Evolutionary conservation across 768 basidiomycete genomes (phyloP), one percentile per base, ranked within the genome.

Genomic region (Filobasidium wieringae): DNA sequence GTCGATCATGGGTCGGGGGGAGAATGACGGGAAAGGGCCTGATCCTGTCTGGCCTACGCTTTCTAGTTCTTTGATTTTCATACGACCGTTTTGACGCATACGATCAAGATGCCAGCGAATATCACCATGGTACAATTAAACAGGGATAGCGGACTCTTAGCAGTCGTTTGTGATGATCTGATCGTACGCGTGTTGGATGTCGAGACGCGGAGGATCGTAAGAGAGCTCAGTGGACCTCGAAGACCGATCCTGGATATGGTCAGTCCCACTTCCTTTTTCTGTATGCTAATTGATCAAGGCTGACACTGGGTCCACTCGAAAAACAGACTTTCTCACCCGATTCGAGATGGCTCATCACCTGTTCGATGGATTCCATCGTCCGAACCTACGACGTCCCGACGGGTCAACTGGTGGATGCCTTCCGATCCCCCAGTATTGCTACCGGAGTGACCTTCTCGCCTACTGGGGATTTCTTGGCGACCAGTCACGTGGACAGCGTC

Each of bases 311-410:
- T 4, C 43, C 43, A 41, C 53, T 52, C 50, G 33, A 36, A 24
- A 45, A 36, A 5, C 66, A 96, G 92, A 81, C 88, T 0, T 96
- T 96, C 74, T 97, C 95, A 7, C 83, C 88, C 1, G 91, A 96
- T 72, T 92, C 91, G 1, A 79, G 95, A 54, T 97, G 93, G 95
- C 77, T 99, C 51, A 80, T 96, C 39, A 78, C 84, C 1, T 82
- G 87, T 2, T 91, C 92, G 8, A 76, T 95, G 37, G 95, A 99
- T 72, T 88, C 88, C 0, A 79, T 86, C 53, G 88, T 97, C 65
- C 82, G 95, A 30, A 97, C 93, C 2, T 99, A 89, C 71, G 93
- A 99, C 69, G 80, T 99, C 26, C 93, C 95, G 0, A 89, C 91
- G 17, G 91, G 92, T 5, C 79, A 83, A 27, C 77, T 97, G 34